These are phyloP conservation scores for Phaeotremella skinneri DNA, from an alignment of 768 basidiomycete species.

Conservation along the genomic window DNA sequence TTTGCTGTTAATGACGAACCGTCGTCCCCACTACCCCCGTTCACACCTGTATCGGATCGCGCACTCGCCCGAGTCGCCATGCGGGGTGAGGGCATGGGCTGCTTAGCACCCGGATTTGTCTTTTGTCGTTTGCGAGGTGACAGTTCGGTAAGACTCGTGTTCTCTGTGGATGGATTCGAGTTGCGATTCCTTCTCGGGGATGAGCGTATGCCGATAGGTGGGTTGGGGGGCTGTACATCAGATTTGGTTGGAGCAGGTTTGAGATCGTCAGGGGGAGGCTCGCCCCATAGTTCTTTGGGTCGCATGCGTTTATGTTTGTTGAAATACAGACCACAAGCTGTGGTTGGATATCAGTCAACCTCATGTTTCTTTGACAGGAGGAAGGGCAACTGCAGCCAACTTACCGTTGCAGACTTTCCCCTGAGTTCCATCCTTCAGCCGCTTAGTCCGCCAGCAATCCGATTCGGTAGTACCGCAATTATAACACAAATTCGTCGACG, in stretches of 20 bases:
- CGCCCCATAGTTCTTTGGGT: constrained; percentile 36
- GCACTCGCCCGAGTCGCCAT: constrained; percentile 20
- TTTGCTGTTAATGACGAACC: background rate
- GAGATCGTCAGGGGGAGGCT: background rate
- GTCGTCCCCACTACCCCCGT: background rate
- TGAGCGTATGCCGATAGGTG: constrained; percentile 18
- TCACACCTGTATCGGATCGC: constrained; percentile 6
- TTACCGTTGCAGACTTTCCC: constrained; percentile 45
- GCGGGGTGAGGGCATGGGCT: constrained; percentile 24
- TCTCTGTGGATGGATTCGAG: constrained; percentile 8
- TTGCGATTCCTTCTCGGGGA: constrained; percentile 23
- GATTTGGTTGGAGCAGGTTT: background rate
- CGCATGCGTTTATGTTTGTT: constrained; percentile 45
- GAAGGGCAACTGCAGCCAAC: constrained; percentile 6
- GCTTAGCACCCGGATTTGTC: background rate
- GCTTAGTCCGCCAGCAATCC: constrained; percentile 34
- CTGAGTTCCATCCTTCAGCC: constrained; percentile 34
- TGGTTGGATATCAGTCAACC: background rate
- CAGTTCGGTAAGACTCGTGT: background rate
- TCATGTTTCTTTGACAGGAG: constrained; percentile 2
- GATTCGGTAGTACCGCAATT: constrained; percentile 39
- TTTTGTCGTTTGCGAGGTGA: constrained; percentile 25
- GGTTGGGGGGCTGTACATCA: background rate
- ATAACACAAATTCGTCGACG: constrained; percentile 21
- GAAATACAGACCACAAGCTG: constrained; percentile 44